phyloP scores from a whole-genome alignment of 2,329 filamentous ascomycete genomes.

The Tolypocladium capitatum region DNA sequence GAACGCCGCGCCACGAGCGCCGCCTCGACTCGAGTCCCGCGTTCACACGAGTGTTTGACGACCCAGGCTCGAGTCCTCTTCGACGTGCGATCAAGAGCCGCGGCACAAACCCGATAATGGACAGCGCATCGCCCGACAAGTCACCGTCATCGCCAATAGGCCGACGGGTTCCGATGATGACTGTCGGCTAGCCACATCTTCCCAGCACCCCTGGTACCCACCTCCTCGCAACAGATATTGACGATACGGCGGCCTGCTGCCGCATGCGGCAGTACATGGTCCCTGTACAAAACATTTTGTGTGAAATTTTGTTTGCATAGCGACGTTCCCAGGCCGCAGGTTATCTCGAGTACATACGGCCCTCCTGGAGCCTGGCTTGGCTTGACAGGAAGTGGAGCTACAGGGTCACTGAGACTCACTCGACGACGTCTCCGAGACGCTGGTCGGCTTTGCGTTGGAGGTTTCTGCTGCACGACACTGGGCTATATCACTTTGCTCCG shows the following conservation, averaged over 20 bases:
- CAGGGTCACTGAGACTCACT: neutral
- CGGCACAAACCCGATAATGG: constrained; percentile 39
- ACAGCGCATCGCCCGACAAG: constrained; percentile 35
- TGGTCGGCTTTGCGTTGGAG: neutral
- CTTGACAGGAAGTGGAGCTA: neutral
- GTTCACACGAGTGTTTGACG: constrained; percentile 53
- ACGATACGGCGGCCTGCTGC: neutral
- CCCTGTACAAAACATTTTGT: constrained; percentile 16
- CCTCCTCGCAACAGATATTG: neutral
- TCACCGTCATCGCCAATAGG: constrained; percentile 37
- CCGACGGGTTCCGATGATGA: constrained; percentile 51
- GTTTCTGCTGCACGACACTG: neutral
- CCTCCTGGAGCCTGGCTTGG: constrained; percentile 1
- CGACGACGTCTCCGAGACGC: neutral
- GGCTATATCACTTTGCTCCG: neutral
- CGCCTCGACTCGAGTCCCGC: constrained; percentile 48
- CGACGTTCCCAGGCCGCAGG: constrained; percentile 15
- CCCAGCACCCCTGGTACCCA: neutral
- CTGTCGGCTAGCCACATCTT: constrained; percentile 32
- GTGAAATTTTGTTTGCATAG: constrained; percentile 23
- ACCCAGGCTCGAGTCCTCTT: constrained; percentile 43
- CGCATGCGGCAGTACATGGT: neutral
- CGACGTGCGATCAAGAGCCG: constrained; percentile 37
- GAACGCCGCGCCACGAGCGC: constrained; percentile 32
- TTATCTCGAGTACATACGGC: constrained; percentile 8